A percentile compares a stretch with the other conserved stretches of the same genome.
These are phyloP conservation scores for Hyaloscypha hepaticicola DNA, from an alignment of 495 filamentous ascomycete genomes.

Conservation along the genomic window DNA sequence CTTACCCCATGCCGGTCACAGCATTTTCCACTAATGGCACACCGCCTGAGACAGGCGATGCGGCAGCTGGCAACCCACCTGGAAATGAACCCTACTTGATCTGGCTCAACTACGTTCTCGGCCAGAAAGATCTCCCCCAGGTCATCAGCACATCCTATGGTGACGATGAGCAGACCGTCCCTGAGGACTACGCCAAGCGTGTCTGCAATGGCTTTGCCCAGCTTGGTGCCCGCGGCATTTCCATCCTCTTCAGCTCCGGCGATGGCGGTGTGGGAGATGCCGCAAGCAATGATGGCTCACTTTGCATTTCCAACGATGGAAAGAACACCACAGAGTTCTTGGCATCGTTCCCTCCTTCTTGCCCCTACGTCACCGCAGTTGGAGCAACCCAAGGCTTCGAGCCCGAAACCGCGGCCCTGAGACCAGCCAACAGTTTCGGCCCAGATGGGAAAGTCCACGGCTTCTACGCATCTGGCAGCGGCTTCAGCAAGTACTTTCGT, in stretches of 20 bases:
- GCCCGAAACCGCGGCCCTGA: conserved; percentile 56
- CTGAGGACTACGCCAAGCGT: conserved; percentile 57
- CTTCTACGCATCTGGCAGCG: conserved; percentile 57
- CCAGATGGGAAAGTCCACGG: conserved; percentile 39
- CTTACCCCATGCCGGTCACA: conserved; percentile 54
- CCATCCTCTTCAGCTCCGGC: conserved; percentile 70
- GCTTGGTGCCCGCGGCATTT: conserved; percentile 68
- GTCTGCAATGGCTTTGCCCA: conserved; percentile 73
- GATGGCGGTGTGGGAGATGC: conserved; percentile 61
- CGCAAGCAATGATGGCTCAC: conserved; percentile 39
- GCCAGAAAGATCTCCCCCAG: conserved; percentile 65
- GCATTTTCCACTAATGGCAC: conserved; percentile 69
- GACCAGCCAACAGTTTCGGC: conserved; percentile 48
- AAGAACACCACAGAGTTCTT: conserved; percentile 58
- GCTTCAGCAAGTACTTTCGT: conserved; percentile 68
- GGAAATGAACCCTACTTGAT: conserved; percentile 79
- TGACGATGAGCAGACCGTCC: conserved; percentile 66
- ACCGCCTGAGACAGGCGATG: conserved; percentile 54
- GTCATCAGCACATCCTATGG: conserved; percentile 76
- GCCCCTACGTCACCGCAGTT: conserved; percentile 76
- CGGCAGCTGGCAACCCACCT: conserved; percentile 42
- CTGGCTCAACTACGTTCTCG: conserved; percentile 67
- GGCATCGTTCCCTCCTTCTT: conserved; percentile 71
- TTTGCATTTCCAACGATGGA: conserved; percentile 68
- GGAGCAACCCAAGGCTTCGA: conserved; percentile 62